Percentiles rank a stretch among this genome's conserved stretches.
phyloP scores from a whole-genome alignment of 441 rosid species.

The Kokia cookei region DNA sequence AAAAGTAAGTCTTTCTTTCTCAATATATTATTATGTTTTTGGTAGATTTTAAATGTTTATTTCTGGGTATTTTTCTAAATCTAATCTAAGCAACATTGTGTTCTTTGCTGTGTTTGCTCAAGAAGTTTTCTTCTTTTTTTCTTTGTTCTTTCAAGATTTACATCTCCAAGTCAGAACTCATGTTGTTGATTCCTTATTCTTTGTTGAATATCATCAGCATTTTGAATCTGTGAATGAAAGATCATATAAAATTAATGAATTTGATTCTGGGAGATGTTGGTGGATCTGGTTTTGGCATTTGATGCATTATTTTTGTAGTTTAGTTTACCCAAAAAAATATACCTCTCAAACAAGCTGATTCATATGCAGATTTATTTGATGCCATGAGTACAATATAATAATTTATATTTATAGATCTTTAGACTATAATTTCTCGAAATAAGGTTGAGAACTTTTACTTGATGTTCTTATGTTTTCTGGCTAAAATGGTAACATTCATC shows the following conservation, averaged over 20 bases:
- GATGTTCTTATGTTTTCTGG: background rate
- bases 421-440: background rate
- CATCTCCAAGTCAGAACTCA: background rate
- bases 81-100: background rate
- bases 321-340: background rate
- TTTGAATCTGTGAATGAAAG: background rate
- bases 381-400: background rate
- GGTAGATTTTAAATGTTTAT: background rate
- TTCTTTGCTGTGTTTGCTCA: background rate
- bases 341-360: background rate
- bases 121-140: background rate
- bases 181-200: background rate
- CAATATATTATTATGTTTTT: background rate
- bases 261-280: background rate
- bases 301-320: background rate
- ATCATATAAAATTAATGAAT: background rate
- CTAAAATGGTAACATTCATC: background rate
- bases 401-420: background rate
- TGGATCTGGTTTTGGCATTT: background rate
- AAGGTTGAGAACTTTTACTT: background rate
- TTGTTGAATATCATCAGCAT: background rate
- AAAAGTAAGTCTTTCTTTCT: background rate
- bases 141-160: background rate
- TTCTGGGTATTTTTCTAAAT: background rate
- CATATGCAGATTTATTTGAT: background rate